A percentile compares a stretch with the other conserved stretches of the same genome.
Evolutionary conservation across 345 rosid genomes (phyloP).

Genomic region (Noccaea caerulescens): DNA sequence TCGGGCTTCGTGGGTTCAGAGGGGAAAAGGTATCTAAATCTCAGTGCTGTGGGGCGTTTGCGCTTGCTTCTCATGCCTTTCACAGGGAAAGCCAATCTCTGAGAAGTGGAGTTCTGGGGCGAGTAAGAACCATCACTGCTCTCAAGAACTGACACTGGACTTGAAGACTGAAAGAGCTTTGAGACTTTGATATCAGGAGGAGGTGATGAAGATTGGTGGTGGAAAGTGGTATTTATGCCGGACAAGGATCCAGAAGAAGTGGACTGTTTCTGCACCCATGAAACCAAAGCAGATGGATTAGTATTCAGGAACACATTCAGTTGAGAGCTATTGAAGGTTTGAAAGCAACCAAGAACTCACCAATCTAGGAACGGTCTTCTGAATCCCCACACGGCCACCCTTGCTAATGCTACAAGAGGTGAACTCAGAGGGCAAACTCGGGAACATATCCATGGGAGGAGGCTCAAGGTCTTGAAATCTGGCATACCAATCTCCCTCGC

Average conservation of each 20-base stretch:
- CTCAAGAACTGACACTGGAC: constrained; percentile 88
- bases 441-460: constrained; percentile 59
- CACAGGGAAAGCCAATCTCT: constrained; percentile 50
- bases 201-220: constrained; percentile 38
- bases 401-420: constrained; percentile 30
- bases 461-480: constrained; percentile 68
- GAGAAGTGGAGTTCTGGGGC: constrained; percentile 45
- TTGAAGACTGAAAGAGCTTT: constrained; percentile 54
- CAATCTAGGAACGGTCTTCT: constrained; percentile 35
- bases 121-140: constrained; percentile 65
- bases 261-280: constrained; percentile 48
- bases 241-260: constrained; percentile 50
- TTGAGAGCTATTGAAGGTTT: too few relatives aligned
- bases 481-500: constrained; percentile 62
- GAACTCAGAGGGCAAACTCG: constrained; percentile 47
- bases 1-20: constrained; percentile 36
- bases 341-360: constrained; percentile 48
- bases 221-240: constrained; percentile 33
- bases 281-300: neutral
- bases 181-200: constrained; percentile 51
- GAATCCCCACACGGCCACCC: constrained; percentile 24
- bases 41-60: constrained; percentile 48
- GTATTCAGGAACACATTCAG: too few relatives aligned
- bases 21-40: constrained; percentile 35
- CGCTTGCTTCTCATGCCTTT: constrained; percentile 89